Base-by-base conservation (phyloP, 1,284 basidiomycete species). In the Fomitopsis palustris region DNA sequence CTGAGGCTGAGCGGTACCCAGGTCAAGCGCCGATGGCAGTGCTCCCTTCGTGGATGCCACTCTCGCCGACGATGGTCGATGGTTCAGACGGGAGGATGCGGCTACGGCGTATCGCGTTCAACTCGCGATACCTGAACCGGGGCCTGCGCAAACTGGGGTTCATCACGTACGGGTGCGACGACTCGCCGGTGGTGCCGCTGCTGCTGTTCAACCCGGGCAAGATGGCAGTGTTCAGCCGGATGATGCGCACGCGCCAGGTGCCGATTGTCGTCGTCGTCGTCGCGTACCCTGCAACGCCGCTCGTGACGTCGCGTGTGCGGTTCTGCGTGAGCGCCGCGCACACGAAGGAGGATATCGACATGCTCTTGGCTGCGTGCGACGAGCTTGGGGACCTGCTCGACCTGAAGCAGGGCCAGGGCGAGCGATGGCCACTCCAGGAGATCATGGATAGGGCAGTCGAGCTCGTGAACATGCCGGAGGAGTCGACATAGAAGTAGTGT, bases 271-370 rank as follows among this genome's bases (percentile, higher is more conserved):
- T 94, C 19, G 95, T 97, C 47, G 90, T 95, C 49, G 95, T 96
- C 25, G 90, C 88, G 17, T 96, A 96, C 73, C 95, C 95, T 4
- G 95, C 95, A 0, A 98, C 96, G 23, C 90, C 95, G 9, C 85
- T 99, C 53, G 88, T 96, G 63, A 93, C 93, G 2, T 87, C 88
- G 47, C 85, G 97, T 23, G 95, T 96, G 41, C 82, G 96, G 67
- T 98, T 98, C 82, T 99, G 97, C 72, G 82, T 98, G 23, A 95
- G 92, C 58, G 92, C 96, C 4, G 81, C 94, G 56, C 96, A 99
- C 78, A 98, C 96, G 60, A 99, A 99, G 80, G 89, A 95, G 69
- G 97, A 99, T 70, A 87, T 99, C 57, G 96, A 99, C 76, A 78
- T 81, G 29, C 77, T 99, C 35, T 78, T 99, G 47, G 78, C 83